Evolutionary conservation across 768 basidiomycete genomes (phyloP).

Genomic region (Podaxis pistillaris): DNA sequence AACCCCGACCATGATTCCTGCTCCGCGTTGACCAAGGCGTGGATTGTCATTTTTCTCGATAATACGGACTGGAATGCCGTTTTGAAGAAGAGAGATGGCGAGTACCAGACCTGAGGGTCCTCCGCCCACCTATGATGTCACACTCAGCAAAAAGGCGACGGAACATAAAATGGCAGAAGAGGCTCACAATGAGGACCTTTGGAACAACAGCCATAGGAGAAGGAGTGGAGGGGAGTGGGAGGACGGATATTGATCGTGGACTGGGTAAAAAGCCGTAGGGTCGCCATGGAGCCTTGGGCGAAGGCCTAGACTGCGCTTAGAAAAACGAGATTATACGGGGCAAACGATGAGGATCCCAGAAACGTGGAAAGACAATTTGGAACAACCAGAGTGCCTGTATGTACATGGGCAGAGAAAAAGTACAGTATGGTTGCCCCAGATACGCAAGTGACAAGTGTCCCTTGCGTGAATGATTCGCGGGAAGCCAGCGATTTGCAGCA

Average conservation of each 20-base stretch:
- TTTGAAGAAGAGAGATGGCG: constrained; percentile 16
- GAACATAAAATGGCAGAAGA: neutral
- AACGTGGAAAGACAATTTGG: neutral
- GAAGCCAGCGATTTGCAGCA: neutral
- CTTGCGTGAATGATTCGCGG: neutral
- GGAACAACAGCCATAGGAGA: constrained; percentile 8
- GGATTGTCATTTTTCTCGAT: constrained; percentile 17
- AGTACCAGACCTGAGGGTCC: constrained; percentile 18
- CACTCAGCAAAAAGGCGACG: neutral
- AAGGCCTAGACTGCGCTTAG: neutral
- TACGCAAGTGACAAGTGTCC: too few relatives aligned
- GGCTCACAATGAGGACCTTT: constrained; percentile 25
- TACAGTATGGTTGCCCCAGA: too few relatives aligned
- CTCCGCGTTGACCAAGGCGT: constrained; percentile 17
- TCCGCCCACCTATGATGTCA: constrained; percentile 14
- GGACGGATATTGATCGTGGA: neutral
- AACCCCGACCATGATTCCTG: neutral
- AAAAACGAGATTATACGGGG: neutral
- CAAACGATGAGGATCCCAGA: neutral
- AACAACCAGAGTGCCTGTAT: too few relatives aligned
- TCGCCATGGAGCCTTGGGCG: neutral
- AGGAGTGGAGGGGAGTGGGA: neutral
- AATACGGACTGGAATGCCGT: constrained; percentile 19
- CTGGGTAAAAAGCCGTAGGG: neutral
- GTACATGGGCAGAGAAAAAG: neutral